phyloP scores from a whole-genome alignment of 495 filamentous ascomycete species.

The Annulohypoxylon moriforme region DNA sequence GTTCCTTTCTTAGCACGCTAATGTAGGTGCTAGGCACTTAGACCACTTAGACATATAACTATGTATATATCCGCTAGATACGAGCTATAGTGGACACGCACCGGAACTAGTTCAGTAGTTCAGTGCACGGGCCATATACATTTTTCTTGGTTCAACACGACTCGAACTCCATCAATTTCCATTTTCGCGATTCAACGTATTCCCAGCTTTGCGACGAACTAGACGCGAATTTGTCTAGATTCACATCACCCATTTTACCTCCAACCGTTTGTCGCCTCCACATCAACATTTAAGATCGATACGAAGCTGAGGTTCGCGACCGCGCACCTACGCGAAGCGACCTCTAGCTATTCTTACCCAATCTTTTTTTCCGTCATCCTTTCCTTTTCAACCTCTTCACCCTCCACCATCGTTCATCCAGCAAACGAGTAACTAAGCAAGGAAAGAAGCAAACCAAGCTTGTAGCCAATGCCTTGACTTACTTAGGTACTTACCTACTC shows the following conservation, averaged over 20 bases:
- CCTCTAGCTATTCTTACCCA: background rate
- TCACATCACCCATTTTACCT: constrained; percentile 6
- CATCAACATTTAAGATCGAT: background rate
- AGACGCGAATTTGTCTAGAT: constrained; percentile 4
- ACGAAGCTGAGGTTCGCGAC: background rate
- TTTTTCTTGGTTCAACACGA: constrained; percentile 28
- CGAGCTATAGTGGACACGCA: background rate
- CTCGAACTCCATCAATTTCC: constrained; percentile 32
- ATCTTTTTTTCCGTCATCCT: background rate
- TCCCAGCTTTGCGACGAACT: constrained; percentile 5
- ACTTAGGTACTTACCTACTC: background rate
- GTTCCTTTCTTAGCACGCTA: too few species aligned
- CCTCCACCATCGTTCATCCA: constrained; percentile 2
- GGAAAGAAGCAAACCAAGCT: constrained; percentile 2
- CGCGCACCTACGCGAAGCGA: background rate
- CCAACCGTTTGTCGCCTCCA: constrained; percentile 14
- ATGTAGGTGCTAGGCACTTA: background rate
- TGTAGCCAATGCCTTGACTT: constrained; percentile 22
- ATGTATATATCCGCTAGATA: background rate
- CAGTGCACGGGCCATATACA: constrained; percentile 19
- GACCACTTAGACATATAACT: background rate
- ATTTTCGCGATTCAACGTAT: constrained; percentile 24
- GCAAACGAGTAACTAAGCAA: constrained; percentile 8
- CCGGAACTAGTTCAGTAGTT: background rate
- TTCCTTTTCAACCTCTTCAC: background rate